Base-by-base conservation (phyloP, 352 stramenopile species). In the Phytophthora pini region DNA sequence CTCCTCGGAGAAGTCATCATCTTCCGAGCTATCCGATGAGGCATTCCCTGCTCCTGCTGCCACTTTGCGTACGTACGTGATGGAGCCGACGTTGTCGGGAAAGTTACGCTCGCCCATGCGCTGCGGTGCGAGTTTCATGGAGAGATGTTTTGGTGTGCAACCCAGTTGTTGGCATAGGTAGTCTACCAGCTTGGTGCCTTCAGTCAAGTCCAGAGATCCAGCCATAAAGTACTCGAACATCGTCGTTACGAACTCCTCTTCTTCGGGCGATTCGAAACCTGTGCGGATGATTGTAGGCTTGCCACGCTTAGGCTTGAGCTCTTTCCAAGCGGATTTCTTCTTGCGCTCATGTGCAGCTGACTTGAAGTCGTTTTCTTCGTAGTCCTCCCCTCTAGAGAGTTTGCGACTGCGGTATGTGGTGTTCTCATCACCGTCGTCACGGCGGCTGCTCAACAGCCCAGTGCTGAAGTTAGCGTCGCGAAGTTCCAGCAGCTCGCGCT, bases 241-340 rank as follows among this genome's bases (percentile, higher is more conserved):
- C 7, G 76, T 67, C 1, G 56, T 82, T 29, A 84, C 77, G 56
- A 84, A 89, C 47, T 76, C 60, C 50, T 90, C 81, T 65, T 92
- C 83, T 63, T 92, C 76, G 5, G 56, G 64, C 1, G 77, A 84
- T 38, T 90, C 80, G 50, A 92, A 92, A 34, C 83, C 83, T 65
- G 83, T 92, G 53, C 83, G 83, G 52, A 92, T 89, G 68, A 92
- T 92, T 29, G 74, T 85, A 27, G 83, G 80, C 24, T 77, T 81
- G 9, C 76, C 64, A 15, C 74, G 75, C 49, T 77, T 79, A 26
- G 59, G 26, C 47, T 56, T 70, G 5, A 51, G 38, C 6, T 27
- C 31, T 39, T 56, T 49, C 8, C 38, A 47, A 26, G 2, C 20
- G 27, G 47, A 17, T 29, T 66, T 72, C 10, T 34, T 77, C 29